These are phyloP conservation scores for Gelatoporia subvermispora DNA, from an alignment of 768 basidiomycete genomes.

Conservation along the genomic window DNA sequence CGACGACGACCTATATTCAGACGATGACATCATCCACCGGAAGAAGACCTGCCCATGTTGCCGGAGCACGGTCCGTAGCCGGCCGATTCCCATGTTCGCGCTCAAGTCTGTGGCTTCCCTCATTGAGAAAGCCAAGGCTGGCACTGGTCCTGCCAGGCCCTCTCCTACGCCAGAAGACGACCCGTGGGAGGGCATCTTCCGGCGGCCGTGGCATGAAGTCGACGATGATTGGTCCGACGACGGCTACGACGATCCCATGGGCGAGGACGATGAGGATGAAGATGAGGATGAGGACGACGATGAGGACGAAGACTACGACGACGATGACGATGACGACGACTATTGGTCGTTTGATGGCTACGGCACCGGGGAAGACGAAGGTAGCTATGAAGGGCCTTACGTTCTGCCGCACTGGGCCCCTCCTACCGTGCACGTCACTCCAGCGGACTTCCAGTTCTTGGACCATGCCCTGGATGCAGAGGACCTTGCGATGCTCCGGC, in stretches of 20 bases:
- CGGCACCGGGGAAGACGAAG: constrained; percentile 23
- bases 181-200: constrained; percentile 72
- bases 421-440: constrained; percentile 35
- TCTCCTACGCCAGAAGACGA: constrained; percentile 40
- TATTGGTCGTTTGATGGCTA: constrained; percentile 23
- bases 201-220: constrained; percentile 21
- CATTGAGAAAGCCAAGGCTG: constrained; percentile 40
- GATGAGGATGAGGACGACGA: constrained; percentile 26
- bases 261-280: constrained; percentile 20
- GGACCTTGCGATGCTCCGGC: constrained; percentile 43
- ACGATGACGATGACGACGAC: constrained; percentile 26
- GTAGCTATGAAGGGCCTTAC: constrained; percentile 35
- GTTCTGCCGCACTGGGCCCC: constrained; percentile 55
- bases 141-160: constrained; percentile 15
- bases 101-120: constrained; percentile 55
- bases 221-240: constrained; percentile 26
- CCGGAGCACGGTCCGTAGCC: constrained; percentile 47
- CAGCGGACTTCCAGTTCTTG: constrained; percentile 29
- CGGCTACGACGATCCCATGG: constrained; percentile 18
- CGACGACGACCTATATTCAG: constrained; percentile 41
- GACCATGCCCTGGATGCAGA: constrained; percentile 28
- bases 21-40: constrained; percentile 47
- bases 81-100: constrained; percentile 66
- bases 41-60: constrained; percentile 73
- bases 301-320: constrained; percentile 27